Percentiles rank a stretch among this genome's conserved stretches.
Conservation (phyloP, 768 basidiomycete genomes). For the Termitomyces sp. region DNA sequence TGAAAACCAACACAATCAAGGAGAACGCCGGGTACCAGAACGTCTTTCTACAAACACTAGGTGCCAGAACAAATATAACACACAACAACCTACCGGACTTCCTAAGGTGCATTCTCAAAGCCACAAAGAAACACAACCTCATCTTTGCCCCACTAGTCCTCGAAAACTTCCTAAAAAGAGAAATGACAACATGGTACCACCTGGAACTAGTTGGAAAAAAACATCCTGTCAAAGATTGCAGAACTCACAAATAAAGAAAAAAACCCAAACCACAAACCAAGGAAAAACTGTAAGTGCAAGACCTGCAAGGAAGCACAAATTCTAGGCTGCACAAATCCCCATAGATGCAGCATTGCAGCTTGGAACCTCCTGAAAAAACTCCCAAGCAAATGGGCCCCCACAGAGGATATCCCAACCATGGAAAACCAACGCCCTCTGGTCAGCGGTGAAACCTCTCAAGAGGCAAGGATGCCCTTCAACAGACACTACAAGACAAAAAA, state of each 20-base stretch:
- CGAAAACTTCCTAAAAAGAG: background rate
- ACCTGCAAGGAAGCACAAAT: no score
- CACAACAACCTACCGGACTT: background rate
- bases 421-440: no score
- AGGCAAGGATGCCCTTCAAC: no score
- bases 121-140: background rate
- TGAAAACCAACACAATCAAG: no score
- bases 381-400: no score
- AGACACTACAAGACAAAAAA: no score
- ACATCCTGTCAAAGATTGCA: no score
- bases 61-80: background rate
- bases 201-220: no score
- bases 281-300: background rate
- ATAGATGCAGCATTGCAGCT: slow-evolving; percentile 13
- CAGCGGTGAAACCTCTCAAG: no score
- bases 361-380: slow-evolving; percentile 12
- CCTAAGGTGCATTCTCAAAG: background rate
- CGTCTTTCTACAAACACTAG: background rate
- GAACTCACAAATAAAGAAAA: background rate
- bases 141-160: background rate
- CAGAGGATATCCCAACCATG: no score
- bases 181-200: background rate
- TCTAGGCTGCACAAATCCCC: slow-evolving; percentile 16
- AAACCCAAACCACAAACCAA: background rate
- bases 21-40: background rate